Evolutionary conservation across 139 green algal genomes (phyloP).

Genomic region (Coelastrella sp.): DNA sequence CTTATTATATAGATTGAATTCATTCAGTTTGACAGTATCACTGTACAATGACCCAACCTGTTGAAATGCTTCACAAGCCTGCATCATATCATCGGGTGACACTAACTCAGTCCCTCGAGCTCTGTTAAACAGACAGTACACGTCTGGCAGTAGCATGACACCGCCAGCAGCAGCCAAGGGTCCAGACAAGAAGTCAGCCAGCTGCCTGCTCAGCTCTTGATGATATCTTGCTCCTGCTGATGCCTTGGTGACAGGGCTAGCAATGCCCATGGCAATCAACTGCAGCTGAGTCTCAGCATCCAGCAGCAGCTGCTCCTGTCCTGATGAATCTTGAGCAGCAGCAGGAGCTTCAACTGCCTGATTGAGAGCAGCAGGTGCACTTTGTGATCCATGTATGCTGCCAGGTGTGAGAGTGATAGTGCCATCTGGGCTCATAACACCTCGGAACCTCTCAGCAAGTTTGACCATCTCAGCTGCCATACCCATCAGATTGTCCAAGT

Average conservation of each 20-base stretch:
- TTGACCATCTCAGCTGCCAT: conserved; percentile 86
- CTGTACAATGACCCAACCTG: too few relatives aligned
- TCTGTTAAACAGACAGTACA: conserved; percentile 97
- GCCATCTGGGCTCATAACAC: conserved; percentile 33
- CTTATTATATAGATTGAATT: too few relatives aligned
- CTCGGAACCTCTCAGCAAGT: conserved; percentile 80
- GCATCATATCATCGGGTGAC: conserved; percentile 94
- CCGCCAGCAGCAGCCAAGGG: conserved; percentile 76
- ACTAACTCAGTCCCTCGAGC: conserved; percentile 93
- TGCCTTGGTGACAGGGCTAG: conserved; percentile 89
- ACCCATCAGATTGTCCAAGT: conserved; percentile 84
- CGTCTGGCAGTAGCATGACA: conserved; percentile 91
- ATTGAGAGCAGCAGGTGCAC: not conserved
- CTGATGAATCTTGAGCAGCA: not conserved
- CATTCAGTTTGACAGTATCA: too few relatives aligned
- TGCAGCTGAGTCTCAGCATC: conserved; percentile 80
- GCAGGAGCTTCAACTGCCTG: not conserved
- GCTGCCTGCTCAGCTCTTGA: conserved; percentile 86
- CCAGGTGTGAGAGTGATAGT: conserved; percentile 1
- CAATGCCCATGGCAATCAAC: conserved; percentile 90
- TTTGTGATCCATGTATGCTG: not conserved
- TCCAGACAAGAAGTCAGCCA: conserved; percentile 85
- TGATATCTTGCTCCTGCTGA: conserved; percentile 84
- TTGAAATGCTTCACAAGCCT: conserved; percentile 64
- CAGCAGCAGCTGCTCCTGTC: conserved; percentile 62